Percentiles rank a stretch among this genome's conserved stretches.
Evolutionary conservation across 495 filamentous ascomycete species (phyloP).

Genomic region (Sabuloglossum arenarium): DNA sequence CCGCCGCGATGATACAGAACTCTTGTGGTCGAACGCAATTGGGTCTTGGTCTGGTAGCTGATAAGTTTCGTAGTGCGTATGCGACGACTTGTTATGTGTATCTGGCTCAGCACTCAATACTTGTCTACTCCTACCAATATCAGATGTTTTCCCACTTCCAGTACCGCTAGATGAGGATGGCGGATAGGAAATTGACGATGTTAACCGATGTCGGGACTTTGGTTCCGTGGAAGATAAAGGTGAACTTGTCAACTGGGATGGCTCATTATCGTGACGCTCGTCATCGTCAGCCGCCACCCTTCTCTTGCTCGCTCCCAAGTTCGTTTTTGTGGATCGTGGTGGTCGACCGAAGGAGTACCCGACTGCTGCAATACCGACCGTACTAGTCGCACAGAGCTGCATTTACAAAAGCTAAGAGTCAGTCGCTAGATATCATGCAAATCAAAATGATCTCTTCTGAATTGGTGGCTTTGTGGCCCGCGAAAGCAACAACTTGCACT

Average conservation of each 20-base stretch:
- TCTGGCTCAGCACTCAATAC: background rate
- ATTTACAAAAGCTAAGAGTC: background rate
- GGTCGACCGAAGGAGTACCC: conserved; percentile 42
- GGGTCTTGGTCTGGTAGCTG: background rate
- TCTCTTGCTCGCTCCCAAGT: conserved; percentile 6
- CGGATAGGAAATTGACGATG: background rate
- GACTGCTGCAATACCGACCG: conserved; percentile 42
- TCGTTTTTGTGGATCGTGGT: conserved; percentile 14
- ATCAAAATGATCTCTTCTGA: background rate
- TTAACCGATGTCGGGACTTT: conserved; percentile 3
- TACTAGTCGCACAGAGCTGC: conserved; percentile 52
- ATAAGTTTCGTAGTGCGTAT: background rate
- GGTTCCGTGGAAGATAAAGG: background rate
- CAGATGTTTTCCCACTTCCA: background rate
- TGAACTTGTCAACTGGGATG: background rate
- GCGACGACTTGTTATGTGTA: background rate
- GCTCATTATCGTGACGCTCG: conserved; percentile 5
- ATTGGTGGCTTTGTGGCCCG: conserved; percentile 1
- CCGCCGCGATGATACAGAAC: background rate
- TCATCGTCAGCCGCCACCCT: conserved; percentile 5
- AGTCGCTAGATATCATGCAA: background rate
- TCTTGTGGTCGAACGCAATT: background rate
- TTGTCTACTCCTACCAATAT: background rate
- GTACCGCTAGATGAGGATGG: background rate
- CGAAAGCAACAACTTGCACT: background rate